phyloP scores from a whole-genome alignment of 768 basidiomycete genomes.

The Rubroboletus satanas region DNA sequence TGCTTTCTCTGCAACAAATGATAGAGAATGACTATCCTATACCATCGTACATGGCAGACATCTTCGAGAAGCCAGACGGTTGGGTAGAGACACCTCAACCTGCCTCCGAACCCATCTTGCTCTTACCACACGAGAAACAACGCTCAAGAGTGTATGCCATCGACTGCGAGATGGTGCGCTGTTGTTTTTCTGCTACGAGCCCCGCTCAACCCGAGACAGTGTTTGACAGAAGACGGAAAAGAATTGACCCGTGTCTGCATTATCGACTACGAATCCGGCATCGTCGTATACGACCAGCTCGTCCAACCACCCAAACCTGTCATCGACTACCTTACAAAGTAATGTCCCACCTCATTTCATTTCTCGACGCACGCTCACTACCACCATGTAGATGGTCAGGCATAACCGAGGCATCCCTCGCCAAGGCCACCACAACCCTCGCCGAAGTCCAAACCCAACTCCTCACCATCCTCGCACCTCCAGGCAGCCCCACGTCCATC shows the following conservation, averaged over 20 bases:
- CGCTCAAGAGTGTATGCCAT: constrained; percentile 68
- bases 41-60: constrained; percentile 78
- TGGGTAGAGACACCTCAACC: constrained; percentile 81
- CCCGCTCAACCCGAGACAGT: constrained; percentile 43
- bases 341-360: constrained; percentile 10
- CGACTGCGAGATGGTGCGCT: constrained; percentile 93
- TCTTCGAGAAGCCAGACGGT: constrained; percentile 58
- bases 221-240: constrained; percentile 84
- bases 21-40: constrained; percentile 91
- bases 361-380: neutral
- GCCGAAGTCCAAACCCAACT: constrained; percentile 72
- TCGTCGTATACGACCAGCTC: constrained; percentile 81
- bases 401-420: constrained; percentile 74
- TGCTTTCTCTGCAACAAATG: constrained; percentile 82
- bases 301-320: constrained; percentile 87
- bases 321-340: constrained; percentile 90
- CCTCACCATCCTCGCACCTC: constrained; percentile 55
- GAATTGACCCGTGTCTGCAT: constrained; percentile 84
- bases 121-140: constrained; percentile 29
- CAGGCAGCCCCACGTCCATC: constrained; percentile 56
- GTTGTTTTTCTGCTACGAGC: neutral
- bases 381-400: constrained; percentile 73
- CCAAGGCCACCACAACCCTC: constrained; percentile 70
- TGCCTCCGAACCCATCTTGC: constrained; percentile 27
- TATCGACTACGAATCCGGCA: constrained; percentile 69